phyloP scores from a whole-genome alignment of 208 protist species.

The Crithidia fasciculata region DNA sequence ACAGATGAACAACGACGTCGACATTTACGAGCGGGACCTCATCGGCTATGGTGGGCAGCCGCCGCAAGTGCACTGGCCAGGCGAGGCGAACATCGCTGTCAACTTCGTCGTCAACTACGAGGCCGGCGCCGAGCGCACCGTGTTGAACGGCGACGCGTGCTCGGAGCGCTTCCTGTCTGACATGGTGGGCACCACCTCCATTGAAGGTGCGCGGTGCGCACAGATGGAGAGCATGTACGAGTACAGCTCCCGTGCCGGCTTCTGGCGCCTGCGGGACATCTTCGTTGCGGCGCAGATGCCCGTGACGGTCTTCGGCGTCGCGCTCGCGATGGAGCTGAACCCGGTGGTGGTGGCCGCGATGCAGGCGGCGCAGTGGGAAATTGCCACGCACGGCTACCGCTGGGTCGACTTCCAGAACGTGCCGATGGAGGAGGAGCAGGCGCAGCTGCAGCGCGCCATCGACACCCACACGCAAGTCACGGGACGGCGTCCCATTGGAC shows the following conservation, averaged over 20 bases:
- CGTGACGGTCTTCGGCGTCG: constrained; percentile 45
- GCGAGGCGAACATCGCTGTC: constrained; percentile 31
- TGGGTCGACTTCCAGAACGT: constrained; percentile 35
- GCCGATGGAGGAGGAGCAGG: constrained; percentile 15
- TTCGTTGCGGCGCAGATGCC: constrained; percentile 18
- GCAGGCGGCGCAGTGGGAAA: constrained; percentile 29
- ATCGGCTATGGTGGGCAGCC: constrained; percentile 38
- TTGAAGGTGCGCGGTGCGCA: constrained; percentile 24
- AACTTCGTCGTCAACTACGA: constrained; percentile 48
- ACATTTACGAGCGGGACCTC: constrained; percentile 34
- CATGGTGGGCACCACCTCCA: constrained; percentile 29
- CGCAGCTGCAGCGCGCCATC: constrained; percentile 17
- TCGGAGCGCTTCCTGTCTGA: constrained; percentile 38
- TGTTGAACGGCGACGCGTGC: constrained; percentile 34
- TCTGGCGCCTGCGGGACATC: constrained; percentile 36
- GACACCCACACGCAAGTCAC: constrained; percentile 21
- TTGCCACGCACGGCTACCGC: constrained; percentile 42
- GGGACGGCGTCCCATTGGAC: constrained; percentile 23
- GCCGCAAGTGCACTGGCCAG: constrained; percentile 28
- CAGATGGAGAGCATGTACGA: constrained; percentile 52
- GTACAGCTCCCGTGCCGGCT: constrained; percentile 46
- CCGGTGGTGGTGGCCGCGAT: constrained; percentile 27
- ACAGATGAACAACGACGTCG: constrained; percentile 11
- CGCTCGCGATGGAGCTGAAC: constrained; percentile 32
- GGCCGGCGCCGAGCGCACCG: constrained; percentile 26